A percentile compares a stretch with the other conserved stretches of the same genome.
Conservation (phyloP, 345 rosid species). For the Rhodamnia argentea region DNA sequence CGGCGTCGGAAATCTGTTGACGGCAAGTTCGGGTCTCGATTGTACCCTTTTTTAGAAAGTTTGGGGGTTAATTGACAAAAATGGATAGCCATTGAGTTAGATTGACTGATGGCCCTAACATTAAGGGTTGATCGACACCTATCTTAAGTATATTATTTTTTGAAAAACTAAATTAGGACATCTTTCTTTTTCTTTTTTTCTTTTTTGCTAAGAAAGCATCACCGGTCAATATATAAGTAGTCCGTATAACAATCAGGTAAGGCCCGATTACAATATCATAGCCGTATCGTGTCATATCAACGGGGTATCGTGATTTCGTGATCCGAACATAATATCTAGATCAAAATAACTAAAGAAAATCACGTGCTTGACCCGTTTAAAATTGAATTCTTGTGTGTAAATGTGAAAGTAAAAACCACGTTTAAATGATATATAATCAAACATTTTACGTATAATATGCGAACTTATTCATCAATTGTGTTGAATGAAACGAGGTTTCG, state of each 20-base stretch:
- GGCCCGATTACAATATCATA: background rate
- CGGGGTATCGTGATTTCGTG: background rate
- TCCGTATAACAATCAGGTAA: accelerated
- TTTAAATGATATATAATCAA: background rate
- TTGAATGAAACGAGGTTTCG: background rate
- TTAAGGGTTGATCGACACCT: background rate
- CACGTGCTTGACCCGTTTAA: background rate
- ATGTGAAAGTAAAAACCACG: background rate
- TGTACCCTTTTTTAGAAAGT: background rate
- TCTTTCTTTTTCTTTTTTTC: too few species aligned
- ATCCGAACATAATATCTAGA: background rate
- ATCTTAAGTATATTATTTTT: background rate
- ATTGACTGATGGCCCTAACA: background rate
- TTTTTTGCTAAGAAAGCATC: background rate
- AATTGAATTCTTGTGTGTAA: background rate
- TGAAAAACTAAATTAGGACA: background rate
- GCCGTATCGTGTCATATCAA: accelerated
- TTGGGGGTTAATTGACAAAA: background rate
- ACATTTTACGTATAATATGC: background rate
- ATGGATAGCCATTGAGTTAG: background rate
- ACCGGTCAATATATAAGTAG: background rate
- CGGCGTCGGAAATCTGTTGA: accelerated
- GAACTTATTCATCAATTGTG: background rate
- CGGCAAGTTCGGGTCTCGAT: accelerated
- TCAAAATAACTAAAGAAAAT: background rate